A percentile compares a stretch with the other conserved stretches of the same genome.
Conservation (phyloP, 2,329 filamentous ascomycete genomes). For the Xylariaceae sp. region DNA sequence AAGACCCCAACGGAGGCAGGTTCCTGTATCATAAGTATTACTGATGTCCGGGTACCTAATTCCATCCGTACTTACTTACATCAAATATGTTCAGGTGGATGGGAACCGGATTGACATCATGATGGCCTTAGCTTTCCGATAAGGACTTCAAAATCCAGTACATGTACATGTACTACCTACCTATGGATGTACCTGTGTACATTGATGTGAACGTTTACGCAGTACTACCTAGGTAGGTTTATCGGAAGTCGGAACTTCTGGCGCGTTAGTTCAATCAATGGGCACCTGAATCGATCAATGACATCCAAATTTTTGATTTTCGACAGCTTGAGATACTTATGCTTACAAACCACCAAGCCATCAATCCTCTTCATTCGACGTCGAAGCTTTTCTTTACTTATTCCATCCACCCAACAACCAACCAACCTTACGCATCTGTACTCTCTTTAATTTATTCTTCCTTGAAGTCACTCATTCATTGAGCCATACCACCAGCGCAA, state of each 20-base stretch:
- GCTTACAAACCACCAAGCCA: constrained; percentile 6
- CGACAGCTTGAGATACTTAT: neutral
- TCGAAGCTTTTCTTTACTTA: neutral
- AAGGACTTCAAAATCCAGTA: neutral
- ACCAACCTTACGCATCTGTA: neutral
- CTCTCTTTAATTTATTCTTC: constrained; percentile 3
- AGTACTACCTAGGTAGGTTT: too few species aligned
- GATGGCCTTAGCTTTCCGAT: neutral
- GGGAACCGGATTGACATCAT: neutral
- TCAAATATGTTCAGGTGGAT: neutral
- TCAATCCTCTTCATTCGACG: neutral
- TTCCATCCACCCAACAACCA: neutral
- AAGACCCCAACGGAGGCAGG: too few species aligned
- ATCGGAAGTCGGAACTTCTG: too few species aligned
- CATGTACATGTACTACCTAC: too few species aligned
- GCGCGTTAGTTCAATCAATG: too few species aligned
- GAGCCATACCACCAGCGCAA: constrained; percentile 29
- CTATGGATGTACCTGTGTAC: too few species aligned
- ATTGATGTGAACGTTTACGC: too few species aligned
- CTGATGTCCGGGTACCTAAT: too few species aligned
- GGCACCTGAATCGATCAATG: neutral
- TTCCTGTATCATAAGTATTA: too few species aligned
- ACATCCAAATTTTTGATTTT: neutral
- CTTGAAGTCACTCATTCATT: neutral
- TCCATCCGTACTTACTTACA: too few species aligned